Evolutionary conservation across 1,139 yeast species (phyloP).

Genomic region (Pneumocystis canis): DNA sequence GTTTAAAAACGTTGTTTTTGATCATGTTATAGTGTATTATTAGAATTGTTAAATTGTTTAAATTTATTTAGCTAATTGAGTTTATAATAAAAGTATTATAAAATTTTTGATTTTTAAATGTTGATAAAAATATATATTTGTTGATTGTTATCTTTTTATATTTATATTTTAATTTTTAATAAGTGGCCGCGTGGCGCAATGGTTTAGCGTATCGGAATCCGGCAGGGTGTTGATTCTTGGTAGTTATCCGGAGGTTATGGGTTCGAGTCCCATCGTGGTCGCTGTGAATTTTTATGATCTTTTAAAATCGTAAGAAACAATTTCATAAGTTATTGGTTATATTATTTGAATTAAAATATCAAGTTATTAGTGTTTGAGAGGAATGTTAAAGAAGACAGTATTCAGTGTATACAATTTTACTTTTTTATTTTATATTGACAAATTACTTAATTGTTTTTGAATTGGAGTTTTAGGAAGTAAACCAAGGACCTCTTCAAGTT

Average conservation of each 20-base stretch:
- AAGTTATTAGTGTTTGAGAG: too few relatives aligned
- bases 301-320: neutral
- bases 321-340: too few relatives aligned
- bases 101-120: neutral
- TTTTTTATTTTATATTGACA: neutral
- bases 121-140: too few relatives aligned
- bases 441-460: neutral
- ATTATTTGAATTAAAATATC: too few relatives aligned
- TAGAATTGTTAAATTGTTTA: neutral
- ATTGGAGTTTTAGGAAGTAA: neutral
- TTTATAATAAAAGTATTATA: neutral
- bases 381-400: neutral
- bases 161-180: neutral
- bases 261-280: slow-evolving; percentile 2
- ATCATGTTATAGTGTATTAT: neutral
- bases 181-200: neutral
- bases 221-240: neutral
- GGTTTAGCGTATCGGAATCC: slow-evolving; percentile 1
- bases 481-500: neutral
- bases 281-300: neutral
- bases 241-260: slow-evolving; percentile 1
- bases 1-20: neutral
- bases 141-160: neutral
- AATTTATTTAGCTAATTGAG: neutral
- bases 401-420: neutral